phyloP scores from a whole-genome alignment of 495 filamentous ascomycete genomes.

The Neurospora sp. region DNA sequence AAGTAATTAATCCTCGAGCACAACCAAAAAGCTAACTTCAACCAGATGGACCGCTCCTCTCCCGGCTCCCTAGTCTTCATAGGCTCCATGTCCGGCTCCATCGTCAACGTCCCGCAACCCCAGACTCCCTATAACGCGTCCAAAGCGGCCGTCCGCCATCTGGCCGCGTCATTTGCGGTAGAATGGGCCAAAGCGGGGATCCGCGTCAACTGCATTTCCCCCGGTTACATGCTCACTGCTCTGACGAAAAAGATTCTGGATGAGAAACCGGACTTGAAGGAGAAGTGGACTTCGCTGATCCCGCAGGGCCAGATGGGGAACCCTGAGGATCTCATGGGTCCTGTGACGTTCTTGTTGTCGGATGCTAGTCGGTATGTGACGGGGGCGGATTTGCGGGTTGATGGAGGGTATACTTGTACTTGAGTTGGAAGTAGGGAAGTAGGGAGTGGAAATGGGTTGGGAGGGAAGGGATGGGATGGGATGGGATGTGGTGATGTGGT shows the following conservation, averaged over 20 bases:
- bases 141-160: slow-evolving; percentile 80
- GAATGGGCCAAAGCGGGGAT: slow-evolving; percentile 83
- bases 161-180: slow-evolving; percentile 71
- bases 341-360: slow-evolving; percentile 80
- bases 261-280: slow-evolving; percentile 77
- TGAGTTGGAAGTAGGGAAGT: not conserved
- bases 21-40: too few relatives aligned
- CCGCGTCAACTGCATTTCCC: slow-evolving; percentile 83
- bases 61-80: slow-evolving; percentile 89
- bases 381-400: slow-evolving; percentile 80
- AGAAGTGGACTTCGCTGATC: slow-evolving; percentile 84
- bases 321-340: slow-evolving; percentile 86
- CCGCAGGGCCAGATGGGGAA: slow-evolving; percentile 87
- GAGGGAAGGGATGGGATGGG: not conserved
- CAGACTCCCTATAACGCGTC: slow-evolving; percentile 87
- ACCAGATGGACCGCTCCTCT: slow-evolving; percentile 57
- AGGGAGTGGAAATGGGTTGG: not conserved
- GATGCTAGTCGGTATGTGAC: slow-evolving; percentile 83
- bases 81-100: slow-evolving; percentile 83
- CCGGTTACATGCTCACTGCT: slow-evolving; percentile 91
- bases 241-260: slow-evolving; percentile 93
- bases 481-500: not conserved
- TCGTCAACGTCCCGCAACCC: slow-evolving; percentile 91
- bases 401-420: slow-evolving; percentile 84
- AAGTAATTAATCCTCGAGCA: too few relatives aligned